phyloP scores from a whole-genome alignment of 1,139 yeast species.

The Spathaspora jeffriesii region DNA sequence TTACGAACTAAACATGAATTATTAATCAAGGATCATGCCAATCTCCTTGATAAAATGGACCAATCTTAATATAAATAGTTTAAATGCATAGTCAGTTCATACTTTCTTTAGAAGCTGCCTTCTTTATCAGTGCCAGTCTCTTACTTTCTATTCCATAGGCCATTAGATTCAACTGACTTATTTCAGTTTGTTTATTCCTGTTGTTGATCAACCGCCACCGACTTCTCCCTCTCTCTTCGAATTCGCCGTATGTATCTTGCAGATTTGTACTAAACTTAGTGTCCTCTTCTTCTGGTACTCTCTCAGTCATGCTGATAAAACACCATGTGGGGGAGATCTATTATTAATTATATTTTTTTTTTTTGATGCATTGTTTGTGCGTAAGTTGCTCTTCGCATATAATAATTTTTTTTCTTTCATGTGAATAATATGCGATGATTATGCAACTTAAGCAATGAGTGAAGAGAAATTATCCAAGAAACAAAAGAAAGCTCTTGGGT shows the following conservation, averaged over 20 bases:
- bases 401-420: slow-evolving; percentile 1
- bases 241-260: neutral
- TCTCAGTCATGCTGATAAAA: neutral
- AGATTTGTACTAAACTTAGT: neutral
- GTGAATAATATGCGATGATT: neutral
- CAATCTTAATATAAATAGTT: neutral
- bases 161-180: neutral
- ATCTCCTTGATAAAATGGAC: slow-evolving; percentile 19
- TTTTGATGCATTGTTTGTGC: neutral
- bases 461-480: slow-evolving; percentile 63
- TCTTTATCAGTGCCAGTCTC: neutral
- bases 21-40: slow-evolving; percentile 53
- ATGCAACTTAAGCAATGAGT: slow-evolving; percentile 16
- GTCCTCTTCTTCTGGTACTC: neutral
- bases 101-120: neutral
- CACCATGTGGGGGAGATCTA: slow-evolving; percentile 1
- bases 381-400: neutral
- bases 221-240: slow-evolving; percentile 1
- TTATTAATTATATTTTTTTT: neutral
- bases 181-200: neutral
- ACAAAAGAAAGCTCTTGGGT: slow-evolving; percentile 76
- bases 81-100: neutral
- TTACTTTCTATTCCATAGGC: neutral
- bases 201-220: neutral
- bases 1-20: slow-evolving; percentile 63